Percentiles rank a stretch among this genome's conserved stretches.
These are phyloP conservation scores for Lactarius indigo DNA, from an alignment of 768 basidiomycete genomes.

Conservation along the genomic window DNA sequence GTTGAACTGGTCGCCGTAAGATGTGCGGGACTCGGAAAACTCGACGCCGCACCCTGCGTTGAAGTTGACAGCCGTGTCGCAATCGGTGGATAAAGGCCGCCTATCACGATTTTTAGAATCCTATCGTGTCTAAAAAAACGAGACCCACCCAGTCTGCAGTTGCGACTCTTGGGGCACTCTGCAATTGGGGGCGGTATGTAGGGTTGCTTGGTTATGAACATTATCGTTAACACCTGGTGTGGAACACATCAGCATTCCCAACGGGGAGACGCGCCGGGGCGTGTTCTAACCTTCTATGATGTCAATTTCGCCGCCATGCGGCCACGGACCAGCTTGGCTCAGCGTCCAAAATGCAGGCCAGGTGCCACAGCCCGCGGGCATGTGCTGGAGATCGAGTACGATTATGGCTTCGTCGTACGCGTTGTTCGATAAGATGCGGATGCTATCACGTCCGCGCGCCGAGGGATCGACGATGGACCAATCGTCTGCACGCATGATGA, in stretches of 20 bases:
- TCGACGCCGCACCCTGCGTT: conserved; percentile 62
- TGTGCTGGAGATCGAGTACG: conserved; percentile 53
- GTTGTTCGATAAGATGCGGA: conserved; percentile 47
- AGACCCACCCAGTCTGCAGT: conserved; percentile 45
- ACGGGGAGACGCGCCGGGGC: background rate
- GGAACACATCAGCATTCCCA: background rate
- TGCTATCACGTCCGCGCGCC: conserved; percentile 52
- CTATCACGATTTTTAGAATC: conserved; percentile 30
- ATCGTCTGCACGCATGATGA: conserved; percentile 57
- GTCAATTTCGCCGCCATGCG: conserved; percentile 57
- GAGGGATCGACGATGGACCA: conserved; percentile 34
- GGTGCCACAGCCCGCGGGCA: conserved; percentile 56
- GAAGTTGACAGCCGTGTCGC: conserved; percentile 46
- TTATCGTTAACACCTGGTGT: conserved; percentile 47
- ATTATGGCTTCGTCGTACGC: conserved; percentile 46
- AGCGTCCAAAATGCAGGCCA: conserved; percentile 68
- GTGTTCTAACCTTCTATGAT: conserved; percentile 49
- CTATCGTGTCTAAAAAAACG: background rate
- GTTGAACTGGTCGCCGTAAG: conserved; percentile 52
- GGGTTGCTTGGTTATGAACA: conserved; percentile 44
- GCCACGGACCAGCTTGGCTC: conserved; percentile 52
- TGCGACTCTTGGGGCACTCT: conserved; percentile 36
- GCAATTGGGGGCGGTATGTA: conserved; percentile 53
- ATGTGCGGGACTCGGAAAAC: conserved; percentile 35
- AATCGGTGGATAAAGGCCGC: conserved; percentile 40